These are phyloP conservation scores for Ascochyta clinopodiicola DNA, from an alignment of 2,329 filamentous ascomycete species.

Conservation along the genomic window DNA sequence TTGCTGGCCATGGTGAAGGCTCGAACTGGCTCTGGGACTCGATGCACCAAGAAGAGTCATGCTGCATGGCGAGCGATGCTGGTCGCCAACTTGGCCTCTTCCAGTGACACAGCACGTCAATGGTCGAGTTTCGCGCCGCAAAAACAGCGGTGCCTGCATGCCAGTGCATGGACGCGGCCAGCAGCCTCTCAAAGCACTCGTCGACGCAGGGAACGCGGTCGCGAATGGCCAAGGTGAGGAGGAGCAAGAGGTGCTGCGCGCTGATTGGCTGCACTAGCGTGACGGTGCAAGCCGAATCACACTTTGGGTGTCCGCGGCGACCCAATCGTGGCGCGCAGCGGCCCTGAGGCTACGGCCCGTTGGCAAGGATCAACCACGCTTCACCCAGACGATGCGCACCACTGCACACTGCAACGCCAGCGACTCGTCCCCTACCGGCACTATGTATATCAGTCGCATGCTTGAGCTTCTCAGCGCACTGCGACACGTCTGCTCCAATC, in stretches of 20 bases:
- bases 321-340: slow-evolving; percentile 14
- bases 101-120: slow-evolving; percentile 37
- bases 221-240: slow-evolving; percentile 30
- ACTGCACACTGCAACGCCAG: slow-evolving; percentile 16
- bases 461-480: slow-evolving; percentile 2
- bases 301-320: slow-evolving; percentile 11
- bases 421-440: slow-evolving; percentile 13
- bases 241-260: slow-evolving; percentile 13
- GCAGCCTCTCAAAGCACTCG: slow-evolving; percentile 36
- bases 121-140: slow-evolving; percentile 43
- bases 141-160: slow-evolving; percentile 42
- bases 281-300: slow-evolving; percentile 21
- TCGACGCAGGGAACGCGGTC: slow-evolving; percentile 31
- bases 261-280: slow-evolving; percentile 27
- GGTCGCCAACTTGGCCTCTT: slow-evolving; percentile 39
- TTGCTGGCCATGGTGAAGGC: slow-evolving; percentile 34
- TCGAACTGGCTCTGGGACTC: slow-evolving; percentile 38
- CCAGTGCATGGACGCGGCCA: slow-evolving; percentile 26
- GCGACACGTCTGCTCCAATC: slow-evolving; percentile 9
- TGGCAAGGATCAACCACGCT: slow-evolving; percentile 30
- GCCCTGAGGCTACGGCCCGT: slow-evolving; percentile 31
- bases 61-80: slow-evolving; percentile 28
- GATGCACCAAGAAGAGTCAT: slow-evolving; percentile 36
- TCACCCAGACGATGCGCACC: slow-evolving; percentile 12
- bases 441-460: slow-evolving; percentile 1